Conservation (phyloP, 768 basidiomycete species). For the Mycena floridula region DNA sequence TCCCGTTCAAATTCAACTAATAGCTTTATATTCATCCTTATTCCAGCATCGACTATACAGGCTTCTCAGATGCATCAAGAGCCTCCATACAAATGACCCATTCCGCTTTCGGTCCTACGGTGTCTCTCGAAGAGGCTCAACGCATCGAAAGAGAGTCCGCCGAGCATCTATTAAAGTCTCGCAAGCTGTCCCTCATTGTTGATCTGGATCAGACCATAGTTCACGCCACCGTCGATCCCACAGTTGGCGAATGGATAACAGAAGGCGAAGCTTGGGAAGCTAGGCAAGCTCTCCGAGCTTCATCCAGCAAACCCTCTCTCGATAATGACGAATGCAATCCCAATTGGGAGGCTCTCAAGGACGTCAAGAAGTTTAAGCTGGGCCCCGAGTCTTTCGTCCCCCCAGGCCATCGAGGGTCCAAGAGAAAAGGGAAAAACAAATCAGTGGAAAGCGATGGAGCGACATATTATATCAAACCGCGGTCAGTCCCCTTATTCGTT, state of each 20-base stretch:
- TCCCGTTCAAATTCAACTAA: conserved; percentile 9
- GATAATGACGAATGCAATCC: conserved; percentile 73
- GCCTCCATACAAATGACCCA: conserved; percentile 94
- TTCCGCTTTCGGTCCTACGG: conserved; percentile 84
- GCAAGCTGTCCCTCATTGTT: conserved; percentile 90
- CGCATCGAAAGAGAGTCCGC: conserved; percentile 83
- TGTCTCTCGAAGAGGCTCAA: conserved; percentile 88
- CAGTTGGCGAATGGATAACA: conserved; percentile 94
- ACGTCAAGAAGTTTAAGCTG: conserved; percentile 85
- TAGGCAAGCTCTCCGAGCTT: conserved; percentile 38
- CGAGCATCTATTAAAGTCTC: conserved; percentile 63
- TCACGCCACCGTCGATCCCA: conserved; percentile 97
- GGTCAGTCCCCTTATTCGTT: conserved; percentile 45
- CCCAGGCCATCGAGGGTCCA: conserved; percentile 29
- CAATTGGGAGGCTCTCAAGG: conserved; percentile 87
- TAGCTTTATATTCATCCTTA: conserved; percentile 6
- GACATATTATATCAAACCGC: conserved; percentile 96
- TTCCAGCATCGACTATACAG: conserved; percentile 72
- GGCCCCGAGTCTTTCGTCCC: conserved; percentile 69
- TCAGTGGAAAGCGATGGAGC: conserved; percentile 73
- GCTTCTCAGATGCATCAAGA: conserved; percentile 79
- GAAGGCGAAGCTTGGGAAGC: conserved; percentile 81
- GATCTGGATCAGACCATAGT: conserved; percentile 99
- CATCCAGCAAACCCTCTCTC: conserved; percentile 28
- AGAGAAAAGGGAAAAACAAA: conserved; percentile 55